These are phyloP conservation scores for Aspergillus versicolor DNA, from an alignment of 2,329 filamentous ascomycete species.

Conservation along the genomic window DNA sequence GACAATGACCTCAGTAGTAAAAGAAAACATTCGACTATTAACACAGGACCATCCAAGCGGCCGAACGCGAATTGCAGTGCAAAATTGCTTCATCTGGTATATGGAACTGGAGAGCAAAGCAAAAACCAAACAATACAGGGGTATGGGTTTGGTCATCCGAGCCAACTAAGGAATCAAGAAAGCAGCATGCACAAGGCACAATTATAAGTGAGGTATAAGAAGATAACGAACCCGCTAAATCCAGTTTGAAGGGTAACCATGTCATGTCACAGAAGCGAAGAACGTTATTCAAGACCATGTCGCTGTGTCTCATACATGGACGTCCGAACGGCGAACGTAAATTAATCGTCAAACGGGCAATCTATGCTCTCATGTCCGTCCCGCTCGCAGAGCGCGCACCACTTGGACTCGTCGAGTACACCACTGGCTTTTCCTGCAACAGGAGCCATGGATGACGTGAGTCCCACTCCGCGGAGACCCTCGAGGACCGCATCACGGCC, in stretches of 20 bases:
- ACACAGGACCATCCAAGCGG: conserved; percentile 6
- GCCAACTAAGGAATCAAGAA: conserved; percentile 5
- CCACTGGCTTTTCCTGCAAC: conserved; percentile 77
- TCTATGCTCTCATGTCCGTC: conserved; percentile 96
- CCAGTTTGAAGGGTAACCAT: conserved; percentile 7
- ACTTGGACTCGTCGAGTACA: conserved; percentile 79
- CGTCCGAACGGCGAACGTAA: neutral
- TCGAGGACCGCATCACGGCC: conserved; percentile 44
- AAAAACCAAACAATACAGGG: conserved; percentile 4
- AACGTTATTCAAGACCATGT: conserved; percentile 21
- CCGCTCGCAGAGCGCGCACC: conserved; percentile 94
- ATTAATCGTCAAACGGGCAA: conserved; percentile 80
- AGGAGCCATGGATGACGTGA: conserved; percentile 54
- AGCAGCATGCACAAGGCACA: neutral
- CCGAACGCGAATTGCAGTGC: conserved; percentile 1
- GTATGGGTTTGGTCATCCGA: conserved; percentile 6
- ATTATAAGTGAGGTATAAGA: conserved; percentile 7
- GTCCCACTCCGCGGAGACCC: conserved; percentile 42
- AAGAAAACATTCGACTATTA: conserved; percentile 5
- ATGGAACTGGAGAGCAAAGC: conserved; percentile 3
- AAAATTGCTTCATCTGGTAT: conserved; percentile 9
- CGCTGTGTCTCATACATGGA: conserved; percentile 11
- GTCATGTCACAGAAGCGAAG: conserved; percentile 8
- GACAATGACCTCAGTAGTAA: neutral
- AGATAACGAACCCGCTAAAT: conserved; percentile 3